Base-by-base conservation (phyloP, 2,329 filamentous ascomycete genomes). In the Botryotinia narcissicola region DNA sequence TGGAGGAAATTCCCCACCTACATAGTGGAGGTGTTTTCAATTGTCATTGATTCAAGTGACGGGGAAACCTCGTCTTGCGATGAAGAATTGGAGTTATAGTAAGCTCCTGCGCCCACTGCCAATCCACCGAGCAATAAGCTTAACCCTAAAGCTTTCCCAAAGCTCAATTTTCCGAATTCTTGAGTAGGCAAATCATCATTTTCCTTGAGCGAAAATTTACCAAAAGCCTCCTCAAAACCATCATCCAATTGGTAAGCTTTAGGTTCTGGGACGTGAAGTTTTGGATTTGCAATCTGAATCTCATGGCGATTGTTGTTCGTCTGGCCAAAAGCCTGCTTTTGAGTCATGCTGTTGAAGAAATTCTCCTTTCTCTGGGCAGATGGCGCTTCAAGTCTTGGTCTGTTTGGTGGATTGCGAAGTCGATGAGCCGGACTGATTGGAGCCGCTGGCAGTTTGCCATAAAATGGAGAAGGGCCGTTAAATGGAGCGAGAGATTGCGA, bases 401-500 rank as follows among this genome's bases (percentile, higher is more conserved):
- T 84, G 74, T 87, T 88, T 7, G 87, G 86, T 1, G 90, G 90
- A 74, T 92, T 92, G 46, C 88, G 85, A 10, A 89, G 81, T 61
- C 86, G 85, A 59, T 90, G 87, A 3, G 90, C 90, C 35, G 91
- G 90, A n/a, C 86, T 87, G 22, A 86, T 88, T 22, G 92, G 92
- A 1, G 91, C 90, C 0, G 90, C 86, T 6, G 92, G 92, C 4
- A 94, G 86, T 73, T 87, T 89, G 82, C 89, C 92, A 85, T 89
- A 91, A 79, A 94, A 94, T 1, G 90, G 88, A 16, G 76, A 76
- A 20, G 76, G 61, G 40, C 76, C 60, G 2, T 60, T 60, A 10
- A 69, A 72, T 32, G 71, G 37, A 32, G 42, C 42, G 22, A 42
- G n/a, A 7, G 42, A 57, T 35, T 64, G 46, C 6, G 68, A 72